Percentiles rank a stretch among this genome's conserved stretches.
phyloP scores from a whole-genome alignment of 2,329 filamentous ascomycete genomes.

The Pseudocercospora pini-densiflorae region DNA sequence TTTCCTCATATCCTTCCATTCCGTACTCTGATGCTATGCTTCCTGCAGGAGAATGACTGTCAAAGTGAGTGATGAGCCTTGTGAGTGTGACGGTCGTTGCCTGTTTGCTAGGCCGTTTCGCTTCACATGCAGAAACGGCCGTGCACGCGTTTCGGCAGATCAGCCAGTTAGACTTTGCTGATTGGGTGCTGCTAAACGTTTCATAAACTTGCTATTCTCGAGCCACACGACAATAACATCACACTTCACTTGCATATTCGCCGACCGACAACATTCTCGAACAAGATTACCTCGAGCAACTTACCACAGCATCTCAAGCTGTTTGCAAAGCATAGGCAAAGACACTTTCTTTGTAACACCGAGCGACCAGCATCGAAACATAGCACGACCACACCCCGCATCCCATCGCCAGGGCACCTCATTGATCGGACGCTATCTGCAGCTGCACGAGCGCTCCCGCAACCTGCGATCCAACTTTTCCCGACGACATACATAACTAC shows the following conservation, averaged over 20 bases:
- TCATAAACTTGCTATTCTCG: background rate
- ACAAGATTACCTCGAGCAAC: background rate
- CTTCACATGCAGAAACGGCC: background rate
- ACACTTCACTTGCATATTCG: background rate
- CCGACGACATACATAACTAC: background rate
- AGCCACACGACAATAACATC: background rate
- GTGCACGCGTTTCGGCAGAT: background rate
- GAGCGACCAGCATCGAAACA: background rate
- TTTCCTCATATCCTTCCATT: background rate
- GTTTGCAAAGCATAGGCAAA: background rate
- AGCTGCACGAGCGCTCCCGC: background rate
- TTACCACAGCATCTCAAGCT: background rate
- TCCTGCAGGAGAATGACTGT: background rate
- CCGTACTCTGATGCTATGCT: too few relatives aligned
- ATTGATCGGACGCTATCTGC: background rate
- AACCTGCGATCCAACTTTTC: background rate
- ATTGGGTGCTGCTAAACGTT: background rate
- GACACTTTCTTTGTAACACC: background rate
- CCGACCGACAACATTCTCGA: background rate
- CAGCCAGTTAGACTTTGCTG: background rate
- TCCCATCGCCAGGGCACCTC: slow-evolving; percentile 5
- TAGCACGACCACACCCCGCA: background rate
- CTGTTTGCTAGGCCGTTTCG: background rate
- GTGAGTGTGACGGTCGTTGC: background rate
- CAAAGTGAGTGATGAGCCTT: background rate